Conservation (phyloP, 345 rosid genomes). For the Moringa oleifera region DNA sequence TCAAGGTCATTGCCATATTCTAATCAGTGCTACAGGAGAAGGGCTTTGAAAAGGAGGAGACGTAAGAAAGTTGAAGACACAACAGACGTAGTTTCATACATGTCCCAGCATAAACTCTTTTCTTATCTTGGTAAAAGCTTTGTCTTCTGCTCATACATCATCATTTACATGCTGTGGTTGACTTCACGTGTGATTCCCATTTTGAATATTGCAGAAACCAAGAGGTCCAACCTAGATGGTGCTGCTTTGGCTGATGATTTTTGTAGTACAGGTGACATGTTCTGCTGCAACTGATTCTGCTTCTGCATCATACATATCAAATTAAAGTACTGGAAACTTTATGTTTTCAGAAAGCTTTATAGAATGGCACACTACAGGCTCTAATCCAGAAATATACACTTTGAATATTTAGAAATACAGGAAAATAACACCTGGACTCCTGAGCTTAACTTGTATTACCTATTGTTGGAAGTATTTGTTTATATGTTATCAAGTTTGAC, state of each 20-base stretch:
- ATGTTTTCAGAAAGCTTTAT: too few species aligned
- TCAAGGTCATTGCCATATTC: slow-evolving; percentile 73
- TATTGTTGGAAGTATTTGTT: background rate
- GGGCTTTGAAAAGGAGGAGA: slow-evolving; percentile 62
- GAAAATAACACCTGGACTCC: background rate
- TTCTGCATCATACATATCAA: background rate
- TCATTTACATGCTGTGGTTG: slow-evolving; percentile 8
- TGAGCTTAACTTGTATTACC: background rate
- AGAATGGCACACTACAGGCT: too few species aligned
- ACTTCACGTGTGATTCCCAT: background rate
- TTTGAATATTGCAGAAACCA: slow-evolving; percentile 51
- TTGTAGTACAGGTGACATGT: slow-evolving; percentile 35
- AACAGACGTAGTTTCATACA: slow-evolving; percentile 43
- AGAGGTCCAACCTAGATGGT: slow-evolving; percentile 56
- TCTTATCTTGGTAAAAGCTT: slow-evolving; percentile 56
- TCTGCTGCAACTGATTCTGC: background rate
- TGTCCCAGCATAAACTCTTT: slow-evolving; percentile 61
- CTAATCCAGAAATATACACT: background rate
- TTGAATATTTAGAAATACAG: too few species aligned
- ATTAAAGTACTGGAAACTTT: background rate
- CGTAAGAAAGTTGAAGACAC: slow-evolving; percentile 68
- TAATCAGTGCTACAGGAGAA: slow-evolving; percentile 40
- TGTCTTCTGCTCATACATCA: slow-evolving; percentile 10
- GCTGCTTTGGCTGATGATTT: slow-evolving; percentile 52
- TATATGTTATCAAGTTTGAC: background rate